Evolutionary conservation across 2,329 filamentous ascomycete genomes (phyloP), one percentile per base, ranked within the genome.

Genomic region (Fusarium verrucosum): DNA sequence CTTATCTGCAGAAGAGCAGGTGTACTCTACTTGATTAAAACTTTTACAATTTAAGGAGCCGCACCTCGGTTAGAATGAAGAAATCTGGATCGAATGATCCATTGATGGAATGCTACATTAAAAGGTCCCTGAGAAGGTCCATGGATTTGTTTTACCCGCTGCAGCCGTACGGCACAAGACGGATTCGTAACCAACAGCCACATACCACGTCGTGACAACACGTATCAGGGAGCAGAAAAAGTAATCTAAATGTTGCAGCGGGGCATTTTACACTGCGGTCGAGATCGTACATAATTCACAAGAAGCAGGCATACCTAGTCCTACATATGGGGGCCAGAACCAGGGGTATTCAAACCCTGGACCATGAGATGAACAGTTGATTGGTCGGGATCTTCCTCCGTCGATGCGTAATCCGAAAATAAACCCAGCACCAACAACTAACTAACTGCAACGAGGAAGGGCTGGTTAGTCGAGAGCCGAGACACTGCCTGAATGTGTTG

Each of bases 61-160:
- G n/a, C 36, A 50, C 45, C 45, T 63, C 62, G 62, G 47, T 25
- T 26, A 14, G 17, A 25, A 40, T 10, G 16, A 13, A 28, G 25
- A 62, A 36, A 25, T n/a, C n/a, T n/a, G n/a, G 26, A 17, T 40
- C 22, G 35, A 14, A 16, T 14, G 14, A 7, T 14, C 3, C 10
- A 50, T 54, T 5, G 38, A 22, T 22, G 4, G 28, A 22, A 43
- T 49, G 58, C n/a, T 19, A 58, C 46, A 46, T 17, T 50, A 25
- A 32, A 10, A 7, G 37, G 23, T 37, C 35, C 42, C 46, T 43
- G 38, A 35, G 19, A 30, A 20, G 20, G 55, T 52, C 17, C 25
- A 57, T 58, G 40, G 50, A 36, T 32, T 38, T 38, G 45, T 58
- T 53, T 65, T 66, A 50, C 40, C 62, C 57, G 62, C 51, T 66